Conservation (phyloP, 1,284 basidiomycete species). For the Cystobasidium slooffiae region DNA sequence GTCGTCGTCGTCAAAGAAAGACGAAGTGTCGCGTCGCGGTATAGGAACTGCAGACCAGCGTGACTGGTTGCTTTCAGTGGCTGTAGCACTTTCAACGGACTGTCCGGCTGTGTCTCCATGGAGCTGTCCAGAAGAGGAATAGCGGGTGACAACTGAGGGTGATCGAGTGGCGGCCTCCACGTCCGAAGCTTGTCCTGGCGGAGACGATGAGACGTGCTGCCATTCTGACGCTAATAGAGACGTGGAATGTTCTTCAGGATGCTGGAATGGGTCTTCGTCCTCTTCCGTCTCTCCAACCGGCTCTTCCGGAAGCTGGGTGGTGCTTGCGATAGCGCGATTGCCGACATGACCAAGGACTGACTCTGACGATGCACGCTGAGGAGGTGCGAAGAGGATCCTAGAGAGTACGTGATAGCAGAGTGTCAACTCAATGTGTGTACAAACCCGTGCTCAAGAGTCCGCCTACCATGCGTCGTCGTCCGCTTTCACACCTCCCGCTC, state of each 20-base stretch:
- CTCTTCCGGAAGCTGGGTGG: neutral
- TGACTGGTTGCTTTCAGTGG: neutral
- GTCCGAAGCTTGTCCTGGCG: neutral
- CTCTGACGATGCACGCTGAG: neutral
- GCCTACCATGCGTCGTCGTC: conserved; percentile 31
- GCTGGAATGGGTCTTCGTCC: conserved; percentile 11
- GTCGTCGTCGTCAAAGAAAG: conserved; percentile 35
- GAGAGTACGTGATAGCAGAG: neutral
- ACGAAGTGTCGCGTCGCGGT: conserved; percentile 23
- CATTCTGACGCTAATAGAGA: neutral
- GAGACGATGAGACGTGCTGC: conserved; percentile 12
- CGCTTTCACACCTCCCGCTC: neutral
- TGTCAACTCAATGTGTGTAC: neutral
- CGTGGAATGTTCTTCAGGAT: neutral
- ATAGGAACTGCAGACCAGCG: conserved; percentile 22
- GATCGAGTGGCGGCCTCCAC: conserved; percentile 5
- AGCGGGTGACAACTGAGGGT: neutral
- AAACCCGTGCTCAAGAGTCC: neutral
- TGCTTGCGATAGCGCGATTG: conserved; percentile 6
- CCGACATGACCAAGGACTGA: neutral
- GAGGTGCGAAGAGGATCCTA: conserved; percentile 37
- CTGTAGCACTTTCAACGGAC: neutral
- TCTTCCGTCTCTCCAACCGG: neutral
- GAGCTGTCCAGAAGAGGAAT: neutral
- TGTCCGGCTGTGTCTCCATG: neutral